Evolutionary conservation across 192 early-diverging fungal genomes (phyloP).

Genomic region (Entomortierella parvispora): DNA sequence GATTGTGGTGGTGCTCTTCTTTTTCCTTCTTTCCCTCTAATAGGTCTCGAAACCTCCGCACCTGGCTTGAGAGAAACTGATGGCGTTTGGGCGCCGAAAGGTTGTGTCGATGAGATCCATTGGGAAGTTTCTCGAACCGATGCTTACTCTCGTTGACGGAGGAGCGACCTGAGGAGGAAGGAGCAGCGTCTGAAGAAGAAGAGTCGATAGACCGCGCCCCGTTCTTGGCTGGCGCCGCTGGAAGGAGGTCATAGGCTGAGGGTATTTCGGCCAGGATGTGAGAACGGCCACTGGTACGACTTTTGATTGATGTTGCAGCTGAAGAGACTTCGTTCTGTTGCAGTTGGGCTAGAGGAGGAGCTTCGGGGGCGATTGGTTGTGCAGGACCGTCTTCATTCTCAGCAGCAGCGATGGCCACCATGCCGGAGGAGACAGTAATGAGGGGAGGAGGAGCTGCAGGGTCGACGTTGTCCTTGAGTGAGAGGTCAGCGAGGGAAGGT

Average conservation of each 20-base stretch:
- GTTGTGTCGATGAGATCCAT: conserved; percentile 34
- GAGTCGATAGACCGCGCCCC: conserved; percentile 2
- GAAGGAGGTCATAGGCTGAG: conserved; percentile 24
- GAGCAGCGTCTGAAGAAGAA: conserved; percentile 11
- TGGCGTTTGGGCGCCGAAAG: conserved; percentile 39
- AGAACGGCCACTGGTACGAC: neutral
- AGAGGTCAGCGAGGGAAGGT: too few species aligned
- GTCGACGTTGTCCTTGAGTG: too few species aligned
- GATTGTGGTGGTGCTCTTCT: conserved; percentile 2
- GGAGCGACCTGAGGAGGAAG: conserved; percentile 7
- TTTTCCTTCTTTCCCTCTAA: conserved; percentile 33
- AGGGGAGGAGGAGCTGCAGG: too few species aligned
- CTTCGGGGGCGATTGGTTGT: too few species aligned
- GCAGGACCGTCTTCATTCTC: too few species aligned
- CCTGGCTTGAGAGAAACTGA: conserved; percentile 24
- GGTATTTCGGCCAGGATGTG: conserved; percentile 31
- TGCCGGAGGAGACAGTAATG: too few species aligned
- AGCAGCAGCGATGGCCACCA: too few species aligned
- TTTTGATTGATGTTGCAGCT: too few species aligned
- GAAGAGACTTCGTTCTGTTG: too few species aligned
- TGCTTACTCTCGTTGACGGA: conserved; percentile 13
- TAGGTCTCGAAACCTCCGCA: conserved; percentile 20
- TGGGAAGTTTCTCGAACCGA: conserved; percentile 33
- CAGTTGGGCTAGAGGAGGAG: too few species aligned
- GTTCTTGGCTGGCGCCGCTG: neutral